A percentile compares a stretch with the other conserved stretches of the same genome.
phyloP scores from a whole-genome alignment of 164 flowering plant species.

The Tetrastigma voinierianum region DNA sequence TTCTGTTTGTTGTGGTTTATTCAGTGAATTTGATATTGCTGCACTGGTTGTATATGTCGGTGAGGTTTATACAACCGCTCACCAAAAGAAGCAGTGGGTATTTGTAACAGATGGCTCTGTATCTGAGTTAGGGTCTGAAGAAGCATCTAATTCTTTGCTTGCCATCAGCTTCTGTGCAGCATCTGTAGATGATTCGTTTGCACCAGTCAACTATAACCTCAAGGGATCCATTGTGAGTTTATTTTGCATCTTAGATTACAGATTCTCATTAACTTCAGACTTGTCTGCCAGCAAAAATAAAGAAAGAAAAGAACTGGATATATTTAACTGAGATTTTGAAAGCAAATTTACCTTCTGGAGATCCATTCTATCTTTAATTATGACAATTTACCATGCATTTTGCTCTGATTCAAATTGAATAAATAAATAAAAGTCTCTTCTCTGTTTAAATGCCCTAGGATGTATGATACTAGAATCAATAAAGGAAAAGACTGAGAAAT shows the following conservation, averaged over 20 bases:
- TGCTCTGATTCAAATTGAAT: too few relatives aligned
- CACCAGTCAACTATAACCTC: slow-evolving; percentile 49
- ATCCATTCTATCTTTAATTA: too few relatives aligned
- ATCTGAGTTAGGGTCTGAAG: slow-evolving; percentile 30
- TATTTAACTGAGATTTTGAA: background rate
- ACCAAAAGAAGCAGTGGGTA: slow-evolving; percentile 86
- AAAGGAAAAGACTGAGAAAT: too few relatives aligned
- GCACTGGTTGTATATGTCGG: slow-evolving; percentile 78
- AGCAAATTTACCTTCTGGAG: too few relatives aligned
- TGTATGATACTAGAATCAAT: too few relatives aligned
- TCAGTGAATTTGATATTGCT: slow-evolving; percentile 91
- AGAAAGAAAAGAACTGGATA: background rate
- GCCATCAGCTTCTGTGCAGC: slow-evolving; percentile 80
- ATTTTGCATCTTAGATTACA: background rate
- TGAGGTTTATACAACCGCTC: slow-evolving; percentile 50
- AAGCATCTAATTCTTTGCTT: slow-evolving; percentile 51
- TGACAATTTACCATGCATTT: too few relatives aligned
- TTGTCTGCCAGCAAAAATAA: background rate
- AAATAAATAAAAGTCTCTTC: too few relatives aligned
- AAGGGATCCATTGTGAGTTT: slow-evolving; percentile 74
- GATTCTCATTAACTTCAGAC: background rate
- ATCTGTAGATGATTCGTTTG: slow-evolving; percentile 38
- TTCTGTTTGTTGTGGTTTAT: slow-evolving; percentile 16
- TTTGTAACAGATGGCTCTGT: slow-evolving; percentile 80
- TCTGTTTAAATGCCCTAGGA: too few relatives aligned